Conservation (phyloP, 169 alveolate species). For the Eimeria maxima region DNA sequence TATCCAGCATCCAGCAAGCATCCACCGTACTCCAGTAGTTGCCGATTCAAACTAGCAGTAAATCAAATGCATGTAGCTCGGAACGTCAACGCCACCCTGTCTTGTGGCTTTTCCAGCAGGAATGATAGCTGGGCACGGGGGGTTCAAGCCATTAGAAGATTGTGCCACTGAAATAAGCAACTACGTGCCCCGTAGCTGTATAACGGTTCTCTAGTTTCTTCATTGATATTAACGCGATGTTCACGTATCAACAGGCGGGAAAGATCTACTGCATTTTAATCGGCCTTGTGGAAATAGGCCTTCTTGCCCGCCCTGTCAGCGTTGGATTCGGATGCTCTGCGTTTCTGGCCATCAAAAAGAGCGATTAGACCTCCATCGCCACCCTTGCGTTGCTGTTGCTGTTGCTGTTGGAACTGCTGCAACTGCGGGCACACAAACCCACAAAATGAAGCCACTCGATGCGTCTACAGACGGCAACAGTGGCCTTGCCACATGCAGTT, state of each 20-base stretch:
- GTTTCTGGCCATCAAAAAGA: slow-evolving; percentile 72
- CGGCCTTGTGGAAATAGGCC: slow-evolving; percentile 48
- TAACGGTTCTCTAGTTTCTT: background rate
- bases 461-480: background rate
- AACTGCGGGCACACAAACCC: slow-evolving; percentile 33
- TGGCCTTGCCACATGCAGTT: background rate
- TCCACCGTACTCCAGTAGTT: background rate
- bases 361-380: slow-evolving; percentile 26
- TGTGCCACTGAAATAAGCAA: background rate
- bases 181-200: background rate
- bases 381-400: slow-evolving; percentile 38
- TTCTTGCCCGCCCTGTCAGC: slow-evolving; percentile 26
- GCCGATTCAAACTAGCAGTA: background rate
- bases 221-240: background rate
- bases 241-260: background rate
- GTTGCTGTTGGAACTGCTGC: slow-evolving; percentile 59
- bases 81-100: background rate
- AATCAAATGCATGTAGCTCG: background rate
- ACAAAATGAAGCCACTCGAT: background rate
- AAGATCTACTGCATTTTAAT: background rate
- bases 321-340: slow-evolving; percentile 50
- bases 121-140: background rate
- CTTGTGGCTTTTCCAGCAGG: background rate
- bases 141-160: background rate
- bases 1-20: background rate